Evolutionary conservation across 1,284 basidiomycete species (phyloP).

Genomic region (Ceratobasidium sp.): DNA sequence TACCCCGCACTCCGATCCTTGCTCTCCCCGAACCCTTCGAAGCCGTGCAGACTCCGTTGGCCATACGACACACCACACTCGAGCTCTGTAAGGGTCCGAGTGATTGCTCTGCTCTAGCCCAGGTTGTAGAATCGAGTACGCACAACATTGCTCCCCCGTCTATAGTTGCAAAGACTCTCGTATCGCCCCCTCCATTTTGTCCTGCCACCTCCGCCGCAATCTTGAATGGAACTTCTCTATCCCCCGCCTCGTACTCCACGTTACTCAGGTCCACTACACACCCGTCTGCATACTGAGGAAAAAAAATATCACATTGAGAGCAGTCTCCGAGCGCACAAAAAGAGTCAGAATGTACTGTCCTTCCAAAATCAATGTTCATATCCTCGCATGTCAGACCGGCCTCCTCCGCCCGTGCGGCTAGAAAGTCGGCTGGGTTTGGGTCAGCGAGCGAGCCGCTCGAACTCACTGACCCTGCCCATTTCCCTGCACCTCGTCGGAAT

Average conservation of each 20-base stretch:
- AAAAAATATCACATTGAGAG: neutral
- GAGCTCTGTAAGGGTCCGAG: slow-evolving; percentile 32
- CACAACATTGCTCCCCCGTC: slow-evolving; percentile 33
- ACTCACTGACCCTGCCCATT: slow-evolving; percentile 9
- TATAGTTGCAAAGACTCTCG: no score
- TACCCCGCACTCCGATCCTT: neutral
- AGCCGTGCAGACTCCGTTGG: neutral
- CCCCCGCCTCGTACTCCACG: neutral
- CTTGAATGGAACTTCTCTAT: slow-evolving; percentile 1
- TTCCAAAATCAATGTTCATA: neutral
- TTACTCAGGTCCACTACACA: neutral
- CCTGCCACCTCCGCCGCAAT: neutral
- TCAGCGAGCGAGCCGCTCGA: slow-evolving; percentile 6
- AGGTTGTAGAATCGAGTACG: slow-evolving; percentile 15
- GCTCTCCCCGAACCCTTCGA: slow-evolving; percentile 4
- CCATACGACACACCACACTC: slow-evolving; percentile 13
- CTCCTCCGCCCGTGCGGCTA: neutral
- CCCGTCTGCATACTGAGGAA: neutral
- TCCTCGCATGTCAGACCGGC: neutral
- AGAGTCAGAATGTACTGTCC: neutral
- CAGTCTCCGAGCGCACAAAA: no score
- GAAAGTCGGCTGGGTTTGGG: slow-evolving; percentile 16
- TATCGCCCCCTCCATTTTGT: neutral
- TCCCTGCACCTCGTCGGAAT: neutral
- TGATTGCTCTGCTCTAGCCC: neutral